Percentiles rank a stretch among this genome's conserved stretches.
Evolutionary conservation across 2,329 filamentous ascomycete species (phyloP).

Genomic region (Metarhizium brunneum): DNA sequence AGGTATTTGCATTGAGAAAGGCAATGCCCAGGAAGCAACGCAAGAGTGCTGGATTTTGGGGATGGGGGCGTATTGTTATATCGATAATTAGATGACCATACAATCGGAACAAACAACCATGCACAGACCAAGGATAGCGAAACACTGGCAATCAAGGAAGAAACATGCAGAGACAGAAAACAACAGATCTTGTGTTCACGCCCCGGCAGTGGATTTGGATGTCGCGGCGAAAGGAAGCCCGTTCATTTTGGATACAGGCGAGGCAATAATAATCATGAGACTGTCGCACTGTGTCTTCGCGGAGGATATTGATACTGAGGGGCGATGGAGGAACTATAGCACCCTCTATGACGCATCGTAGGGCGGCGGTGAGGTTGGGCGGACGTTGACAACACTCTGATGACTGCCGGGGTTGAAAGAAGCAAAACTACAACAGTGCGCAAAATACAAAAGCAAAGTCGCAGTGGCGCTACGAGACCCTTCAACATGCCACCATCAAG

Average conservation of each 20-base stretch:
- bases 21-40: conserved; percentile 4
- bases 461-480: not conserved
- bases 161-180: conserved; percentile 1
- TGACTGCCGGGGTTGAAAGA: not conserved
- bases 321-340: conserved; percentile 5
- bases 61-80: conserved; percentile 6
- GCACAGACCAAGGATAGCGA: not conserved
- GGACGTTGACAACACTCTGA: conserved; percentile 1
- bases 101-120: not conserved
- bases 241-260: not conserved
- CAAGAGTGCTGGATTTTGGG: conserved; percentile 1
- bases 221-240: not conserved
- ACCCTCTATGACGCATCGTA: conserved; percentile 4
- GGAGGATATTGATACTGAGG: conserved; percentile 2
- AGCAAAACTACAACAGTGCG: conserved; percentile 6
- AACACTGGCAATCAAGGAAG: not conserved
- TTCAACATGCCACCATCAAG: not conserved
- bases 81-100: not conserved
- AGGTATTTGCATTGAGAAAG: conserved; percentile 5
- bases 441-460: conserved; percentile 7
- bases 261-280: conserved; percentile 5
- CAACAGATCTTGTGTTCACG: not conserved
- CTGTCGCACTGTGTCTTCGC: conserved; percentile 1
- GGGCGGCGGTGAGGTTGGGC: conserved; percentile 2
- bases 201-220: not conserved